Conservation (phyloP, 768 basidiomycete species). For the Lentinus brumalis region DNA sequence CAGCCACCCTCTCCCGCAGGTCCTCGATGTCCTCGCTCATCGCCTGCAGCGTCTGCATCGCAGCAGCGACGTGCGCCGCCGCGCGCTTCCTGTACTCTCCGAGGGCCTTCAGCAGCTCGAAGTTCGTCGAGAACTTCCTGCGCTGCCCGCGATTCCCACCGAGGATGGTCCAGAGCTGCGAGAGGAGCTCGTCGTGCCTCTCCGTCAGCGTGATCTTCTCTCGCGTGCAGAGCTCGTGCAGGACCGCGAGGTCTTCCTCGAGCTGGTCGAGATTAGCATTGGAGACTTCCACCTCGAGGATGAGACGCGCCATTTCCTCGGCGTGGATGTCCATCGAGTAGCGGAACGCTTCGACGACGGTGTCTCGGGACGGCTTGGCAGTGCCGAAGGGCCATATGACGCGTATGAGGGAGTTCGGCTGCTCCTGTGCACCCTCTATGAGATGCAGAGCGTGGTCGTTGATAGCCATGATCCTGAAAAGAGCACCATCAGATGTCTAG, state of each 20-base stretch:
- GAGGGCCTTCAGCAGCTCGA: conserved; percentile 55
- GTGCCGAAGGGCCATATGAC: conserved; percentile 35
- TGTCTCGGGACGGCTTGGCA: conserved; percentile 38
- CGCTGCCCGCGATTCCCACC: conserved; percentile 60
- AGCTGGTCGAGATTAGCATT: conserved; percentile 58
- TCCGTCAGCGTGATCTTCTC: conserved; percentile 52
- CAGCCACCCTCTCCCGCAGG: conserved; percentile 68
- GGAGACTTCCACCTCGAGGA: conserved; percentile 68
- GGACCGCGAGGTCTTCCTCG: conserved; percentile 56
- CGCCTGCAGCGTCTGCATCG: conserved; percentile 58
- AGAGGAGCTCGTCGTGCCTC: conserved; percentile 57
- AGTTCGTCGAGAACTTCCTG: conserved; percentile 52
- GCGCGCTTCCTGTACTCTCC: conserved; percentile 62
- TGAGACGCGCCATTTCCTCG: conserved; percentile 51
- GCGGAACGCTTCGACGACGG: conserved; percentile 56
- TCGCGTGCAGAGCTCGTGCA: conserved; percentile 61
- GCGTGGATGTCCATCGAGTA: conserved; percentile 65
- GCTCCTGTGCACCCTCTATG: conserved; percentile 44
- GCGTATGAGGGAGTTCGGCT: conserved; percentile 29
- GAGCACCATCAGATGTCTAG: too few relatives aligned
- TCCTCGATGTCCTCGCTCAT: conserved; percentile 80
- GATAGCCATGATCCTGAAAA: conserved; percentile 68
- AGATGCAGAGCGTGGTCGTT: conserved; percentile 69
- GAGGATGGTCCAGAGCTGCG: conserved; percentile 67
- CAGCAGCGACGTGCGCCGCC: conserved; percentile 62